Conservation (phyloP, 306 rosid species). For the Cucumis sativus region Cucumber_9930_V3 NC_026659.2:25998001-25998500, state of each 20-base stretch:
- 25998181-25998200: no score
- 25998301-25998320: neutral
- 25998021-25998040: neutral
- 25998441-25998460: neutral
- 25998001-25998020: neutral
- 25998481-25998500: neutral
- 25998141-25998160: neutral
- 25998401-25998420: neutral
- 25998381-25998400: neutral
- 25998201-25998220: no score
- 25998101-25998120: neutral
- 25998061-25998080: neutral
- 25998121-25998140: neutral
- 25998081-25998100: neutral
- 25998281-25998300: neutral
- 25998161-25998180: no score
- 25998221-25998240: no score
- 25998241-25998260: neutral
- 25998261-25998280: constrained; percentile 6
- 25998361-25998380: neutral
- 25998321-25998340: neutral
- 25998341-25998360: neutral
- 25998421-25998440: neutral
- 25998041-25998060: neutral
- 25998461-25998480: neutral